Conservation (phyloP, 192 early-diverging fungal genomes). For the Linnemannia elongata region DNA sequence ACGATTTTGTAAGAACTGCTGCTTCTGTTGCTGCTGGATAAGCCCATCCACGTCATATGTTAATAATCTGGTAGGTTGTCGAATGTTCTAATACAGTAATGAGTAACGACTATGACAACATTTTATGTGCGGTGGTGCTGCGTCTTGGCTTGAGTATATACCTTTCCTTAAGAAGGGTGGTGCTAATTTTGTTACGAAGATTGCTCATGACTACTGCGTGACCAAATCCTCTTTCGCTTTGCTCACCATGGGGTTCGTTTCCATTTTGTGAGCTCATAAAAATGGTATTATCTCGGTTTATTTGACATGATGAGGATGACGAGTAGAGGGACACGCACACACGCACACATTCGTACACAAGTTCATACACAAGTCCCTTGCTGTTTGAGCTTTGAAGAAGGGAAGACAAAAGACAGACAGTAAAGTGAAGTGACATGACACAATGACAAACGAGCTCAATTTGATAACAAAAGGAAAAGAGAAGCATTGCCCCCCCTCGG, state of each 20-base stretch:
- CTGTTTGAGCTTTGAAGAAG: not conserved
- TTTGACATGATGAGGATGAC: not conserved
- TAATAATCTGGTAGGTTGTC: not conserved
- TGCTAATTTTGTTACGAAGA: not conserved
- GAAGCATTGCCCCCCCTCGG: not conserved
- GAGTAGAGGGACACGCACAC: not conserved
- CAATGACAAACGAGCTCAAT: not conserved
- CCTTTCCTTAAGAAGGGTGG: not conserved
- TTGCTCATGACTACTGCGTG: conserved; percentile 9
- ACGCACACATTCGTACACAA: not conserved
- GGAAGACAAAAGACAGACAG: not conserved
- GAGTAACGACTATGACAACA: not conserved
- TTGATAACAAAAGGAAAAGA: not conserved
- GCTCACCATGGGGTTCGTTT: not conserved
- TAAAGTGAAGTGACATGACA: too few relatives aligned
- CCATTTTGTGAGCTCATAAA: not conserved
- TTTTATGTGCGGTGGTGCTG: not conserved
- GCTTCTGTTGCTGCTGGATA: not conserved
- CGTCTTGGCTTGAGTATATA: not conserved
- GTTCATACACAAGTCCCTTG: not conserved
- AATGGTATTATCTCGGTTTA: not conserved
- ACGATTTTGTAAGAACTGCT: not conserved
- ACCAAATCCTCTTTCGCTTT: not conserved
- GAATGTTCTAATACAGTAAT: not conserved
- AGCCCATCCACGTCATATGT: not conserved